phyloP scores from a whole-genome alignment of 2,329 filamentous ascomycete species.

The Dendryphion nanum region DNA sequence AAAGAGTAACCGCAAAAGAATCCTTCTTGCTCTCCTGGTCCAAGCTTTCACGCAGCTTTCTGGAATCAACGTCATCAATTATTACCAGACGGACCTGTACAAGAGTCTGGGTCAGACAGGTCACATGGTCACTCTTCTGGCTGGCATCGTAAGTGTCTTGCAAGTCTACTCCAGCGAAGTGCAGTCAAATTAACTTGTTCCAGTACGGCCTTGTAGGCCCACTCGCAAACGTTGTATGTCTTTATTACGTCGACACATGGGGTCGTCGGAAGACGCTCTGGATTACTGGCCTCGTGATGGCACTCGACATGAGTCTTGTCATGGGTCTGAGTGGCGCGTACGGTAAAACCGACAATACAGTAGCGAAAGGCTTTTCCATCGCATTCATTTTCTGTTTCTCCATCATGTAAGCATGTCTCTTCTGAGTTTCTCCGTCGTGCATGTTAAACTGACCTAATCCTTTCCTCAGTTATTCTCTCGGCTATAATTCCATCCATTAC shows the following conservation, averaged over 20 bases:
- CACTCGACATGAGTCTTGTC: slow-evolving; percentile 8
- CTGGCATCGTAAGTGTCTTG: slow-evolving; percentile 3
- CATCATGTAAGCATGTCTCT: slow-evolving; percentile 37
- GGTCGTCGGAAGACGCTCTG: slow-evolving; percentile 10
- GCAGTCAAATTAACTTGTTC: neutral
- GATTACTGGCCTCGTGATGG: slow-evolving; percentile 9
- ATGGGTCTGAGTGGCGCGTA: slow-evolving; percentile 9
- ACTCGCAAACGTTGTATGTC: slow-evolving; percentile 9
- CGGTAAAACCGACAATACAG: slow-evolving; percentile 6
- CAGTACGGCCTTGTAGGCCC: slow-evolving; percentile 7
- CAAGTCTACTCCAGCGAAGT: too few species aligned
- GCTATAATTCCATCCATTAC: slow-evolving; percentile 29
- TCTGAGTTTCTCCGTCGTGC: neutral
- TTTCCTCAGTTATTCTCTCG: slow-evolving; percentile 17
- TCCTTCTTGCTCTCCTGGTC: slow-evolving; percentile 8
- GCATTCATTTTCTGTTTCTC: slow-evolving; percentile 17
- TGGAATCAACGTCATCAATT: slow-evolving; percentile 19
- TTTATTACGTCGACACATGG: slow-evolving; percentile 10
- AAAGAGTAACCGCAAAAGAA: slow-evolving; percentile 6
- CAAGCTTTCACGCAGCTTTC: slow-evolving; percentile 24
- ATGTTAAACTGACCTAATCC: neutral
- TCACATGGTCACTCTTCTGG: slow-evolving; percentile 5
- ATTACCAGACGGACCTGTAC: slow-evolving; percentile 10
- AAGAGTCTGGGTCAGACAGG: slow-evolving; percentile 4
- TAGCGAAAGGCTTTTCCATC: slow-evolving; percentile 10